These are phyloP conservation scores for Rhodosporidiobolus sp. DNA, from an alignment of 768 basidiomycete species.

Conservation along the genomic window DNA sequence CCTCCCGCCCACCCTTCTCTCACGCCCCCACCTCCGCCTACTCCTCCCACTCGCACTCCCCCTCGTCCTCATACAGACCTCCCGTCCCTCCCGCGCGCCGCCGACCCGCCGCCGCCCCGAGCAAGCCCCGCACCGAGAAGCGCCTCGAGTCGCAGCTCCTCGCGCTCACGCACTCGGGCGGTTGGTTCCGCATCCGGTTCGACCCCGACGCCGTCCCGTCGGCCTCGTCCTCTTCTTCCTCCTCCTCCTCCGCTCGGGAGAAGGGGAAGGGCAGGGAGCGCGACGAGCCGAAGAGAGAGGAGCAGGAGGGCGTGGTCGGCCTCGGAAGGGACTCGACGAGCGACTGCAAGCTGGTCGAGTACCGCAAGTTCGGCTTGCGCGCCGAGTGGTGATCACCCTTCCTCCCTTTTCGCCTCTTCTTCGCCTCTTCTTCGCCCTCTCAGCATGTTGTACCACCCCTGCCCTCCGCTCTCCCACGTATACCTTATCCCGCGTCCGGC, in stretches of 20 bases:
- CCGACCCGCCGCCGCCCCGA: not conserved
- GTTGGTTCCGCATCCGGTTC: conserved; percentile 81
- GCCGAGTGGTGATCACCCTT: conserved; percentile 1
- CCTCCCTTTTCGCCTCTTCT: not conserved
- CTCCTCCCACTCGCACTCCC: not conserved
- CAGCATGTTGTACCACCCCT: no score
- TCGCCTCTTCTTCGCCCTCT: not conserved
- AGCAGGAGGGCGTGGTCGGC: conserved; percentile 15
- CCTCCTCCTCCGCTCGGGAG: conserved; percentile 54
- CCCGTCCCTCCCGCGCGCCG: not conserved
- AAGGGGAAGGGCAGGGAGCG: conserved; percentile 54
- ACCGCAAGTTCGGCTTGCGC: conserved; percentile 66
- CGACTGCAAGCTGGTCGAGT: conserved; percentile 70
- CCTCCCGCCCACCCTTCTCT: not conserved
- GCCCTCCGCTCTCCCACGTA: no score
- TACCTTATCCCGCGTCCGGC: no score
- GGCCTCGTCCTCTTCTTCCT: not conserved
- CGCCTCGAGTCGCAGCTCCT: conserved; percentile 67
- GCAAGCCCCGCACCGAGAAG: not conserved
- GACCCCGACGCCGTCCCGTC: conserved; percentile 46
- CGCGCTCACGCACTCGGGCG: conserved; percentile 81
- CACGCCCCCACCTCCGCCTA: not conserved
- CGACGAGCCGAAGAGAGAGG: conserved; percentile 58
- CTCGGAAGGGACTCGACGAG: conserved; percentile 53
- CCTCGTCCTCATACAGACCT: not conserved